Base-by-base conservation (phyloP, 202 grass and related monocot species). In the Panicum virgatum region DNA sequence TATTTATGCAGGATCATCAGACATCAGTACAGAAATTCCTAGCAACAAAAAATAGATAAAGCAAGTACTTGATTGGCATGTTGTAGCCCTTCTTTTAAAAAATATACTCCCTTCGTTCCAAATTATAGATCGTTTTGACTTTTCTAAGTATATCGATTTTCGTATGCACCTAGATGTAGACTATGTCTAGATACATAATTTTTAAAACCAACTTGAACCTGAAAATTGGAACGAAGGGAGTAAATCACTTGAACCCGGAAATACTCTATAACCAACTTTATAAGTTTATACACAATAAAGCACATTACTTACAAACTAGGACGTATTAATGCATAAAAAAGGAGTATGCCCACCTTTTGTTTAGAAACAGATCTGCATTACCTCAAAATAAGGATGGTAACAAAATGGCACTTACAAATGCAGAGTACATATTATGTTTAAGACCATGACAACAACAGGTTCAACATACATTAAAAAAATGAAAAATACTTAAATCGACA, bases 291-390 rank as follows among this genome's bases (percentile, higher is more conserved):
- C 26, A 43, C 34, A 29, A 26, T 37, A 34, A 63, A 83, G 54
- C 23, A 44, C 3, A 58, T 58, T 40, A 79, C 27, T 65, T 12
- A 58, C 34, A 84, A 68, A 46, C 62, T 81, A 48, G 13, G 52
- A 52, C 58, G 12, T 6, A 22, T 52, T 40, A 78, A 9, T 80
- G 18, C 58, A 38, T 27, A 66, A 72, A 34, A 57, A 47, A 42
- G 3, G 37, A 53, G 37, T 62, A 44, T 45, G 64, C 16, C 4
- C 18, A 82, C 5, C 32, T 50, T 45, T 53, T 63, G 20, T 62
- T 69, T 34, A 75, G 26, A 84, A 79, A 80, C 36, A 71, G n/a
- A 71, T 47, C 2, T 34, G 12, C n/a, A 38, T 83, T 30, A 12
- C 25, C 58, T 29, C 43, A 43, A 77, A 73, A 51, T 61, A 43